Percentiles rank a stretch among this genome's conserved stretches.
phyloP scores from a whole-genome alignment of 1,284 basidiomycete genomes.

The Trichosporon faecale region DNA sequence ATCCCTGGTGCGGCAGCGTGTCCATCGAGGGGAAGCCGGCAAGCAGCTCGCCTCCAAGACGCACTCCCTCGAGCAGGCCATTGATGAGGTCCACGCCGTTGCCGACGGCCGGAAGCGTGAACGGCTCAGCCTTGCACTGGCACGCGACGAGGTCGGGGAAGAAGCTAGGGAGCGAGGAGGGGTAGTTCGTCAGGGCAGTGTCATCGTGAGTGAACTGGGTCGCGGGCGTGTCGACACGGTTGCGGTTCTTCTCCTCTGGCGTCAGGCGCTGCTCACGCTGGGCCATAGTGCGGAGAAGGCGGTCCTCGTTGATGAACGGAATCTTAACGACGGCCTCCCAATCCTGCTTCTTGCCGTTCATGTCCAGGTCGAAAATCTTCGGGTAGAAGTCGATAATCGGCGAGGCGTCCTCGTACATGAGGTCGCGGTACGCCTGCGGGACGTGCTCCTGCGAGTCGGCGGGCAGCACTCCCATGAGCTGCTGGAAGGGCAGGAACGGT shows the following conservation, averaged over 20 bases:
- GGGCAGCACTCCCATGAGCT: slow-evolving; percentile 97
- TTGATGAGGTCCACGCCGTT: slow-evolving; percentile 78
- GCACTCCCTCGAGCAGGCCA: slow-evolving; percentile 84
- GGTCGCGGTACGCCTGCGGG: slow-evolving; percentile 80
- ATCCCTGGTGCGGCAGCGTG: slow-evolving; percentile 75
- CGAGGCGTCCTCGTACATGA: slow-evolving; percentile 83
- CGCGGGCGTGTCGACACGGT: slow-evolving; percentile 69
- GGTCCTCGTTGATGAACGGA: slow-evolving; percentile 87
- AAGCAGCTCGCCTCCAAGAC: slow-evolving; percentile 77
- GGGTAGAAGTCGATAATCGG: slow-evolving; percentile 96
- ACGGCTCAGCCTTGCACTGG: slow-evolving; percentile 72
- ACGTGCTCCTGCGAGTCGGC: slow-evolving; percentile 83
- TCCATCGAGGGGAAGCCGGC: slow-evolving; percentile 95
- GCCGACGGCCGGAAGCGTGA: slow-evolving; percentile 76
- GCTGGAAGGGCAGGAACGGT: slow-evolving; percentile 93
- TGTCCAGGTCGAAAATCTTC: slow-evolving; percentile 79
- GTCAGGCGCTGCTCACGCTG: slow-evolving; percentile 74
- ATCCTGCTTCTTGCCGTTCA: slow-evolving; percentile 97
- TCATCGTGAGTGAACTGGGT: slow-evolving; percentile 72
- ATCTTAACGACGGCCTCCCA: slow-evolving; percentile 99
- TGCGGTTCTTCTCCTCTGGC: slow-evolving; percentile 72
- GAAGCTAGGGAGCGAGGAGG: slow-evolving; percentile 88
- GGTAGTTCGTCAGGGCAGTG: slow-evolving; percentile 65
- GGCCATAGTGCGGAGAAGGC: slow-evolving; percentile 80
- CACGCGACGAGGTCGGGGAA: slow-evolving; percentile 88